phyloP scores from a whole-genome alignment of 2,329 filamentous ascomycete species.

The Pyricularia grisea region DNA sequence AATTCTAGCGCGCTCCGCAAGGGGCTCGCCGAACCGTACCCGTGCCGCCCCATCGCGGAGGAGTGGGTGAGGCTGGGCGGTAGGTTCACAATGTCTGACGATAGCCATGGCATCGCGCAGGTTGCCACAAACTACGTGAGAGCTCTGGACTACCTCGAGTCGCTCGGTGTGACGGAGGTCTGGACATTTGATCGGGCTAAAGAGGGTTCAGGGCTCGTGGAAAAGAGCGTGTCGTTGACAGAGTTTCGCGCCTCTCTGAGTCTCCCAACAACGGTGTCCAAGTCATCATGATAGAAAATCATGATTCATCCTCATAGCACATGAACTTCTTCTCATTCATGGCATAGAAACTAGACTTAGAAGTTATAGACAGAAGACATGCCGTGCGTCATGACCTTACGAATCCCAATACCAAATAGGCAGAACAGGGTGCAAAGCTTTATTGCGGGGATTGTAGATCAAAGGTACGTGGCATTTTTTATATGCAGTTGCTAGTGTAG shows the following conservation, averaged over 20 bases:
- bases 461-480: background rate
- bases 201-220: conserved; percentile 24
- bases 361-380: background rate
- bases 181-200: conserved; percentile 40
- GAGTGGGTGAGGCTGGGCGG: conserved; percentile 66
- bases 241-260: conserved; percentile 9
- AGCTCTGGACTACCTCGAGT: conserved; percentile 61
- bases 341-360: background rate
- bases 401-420: background rate
- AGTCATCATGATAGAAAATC: background rate
- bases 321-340: background rate
- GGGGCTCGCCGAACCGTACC: conserved; percentile 86
- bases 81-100: conserved; percentile 84
- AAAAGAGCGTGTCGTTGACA: conserved; percentile 22
- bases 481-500: no score
- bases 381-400: background rate
- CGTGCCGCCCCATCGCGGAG: conserved; percentile 67
- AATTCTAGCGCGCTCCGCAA: conserved; percentile 85
- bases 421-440: background rate
- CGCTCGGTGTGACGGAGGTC: conserved; percentile 53
- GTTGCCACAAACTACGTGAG: conserved; percentile 75
- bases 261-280: background rate
- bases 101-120: conserved; percentile 84
- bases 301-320: background rate
- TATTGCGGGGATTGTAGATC: background rate